phyloP scores from a whole-genome alignment of 192 early-diverging fungal genomes.

The Backusella westeae region DNA sequence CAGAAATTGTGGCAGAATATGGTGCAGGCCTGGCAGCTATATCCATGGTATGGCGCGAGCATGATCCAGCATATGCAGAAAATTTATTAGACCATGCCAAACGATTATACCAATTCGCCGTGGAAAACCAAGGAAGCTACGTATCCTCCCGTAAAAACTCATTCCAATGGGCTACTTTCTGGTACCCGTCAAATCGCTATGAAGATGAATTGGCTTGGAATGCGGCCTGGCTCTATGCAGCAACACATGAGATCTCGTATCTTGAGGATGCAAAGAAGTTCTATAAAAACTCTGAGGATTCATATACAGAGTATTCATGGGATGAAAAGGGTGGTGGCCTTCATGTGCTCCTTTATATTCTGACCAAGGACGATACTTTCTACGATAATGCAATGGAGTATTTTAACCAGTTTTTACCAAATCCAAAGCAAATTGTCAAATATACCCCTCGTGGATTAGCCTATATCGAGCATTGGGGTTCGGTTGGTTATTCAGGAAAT shows the following conservation, averaged over 20 bases:
- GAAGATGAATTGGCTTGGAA: conserved; percentile 58
- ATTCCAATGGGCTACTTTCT: conserved; percentile 37
- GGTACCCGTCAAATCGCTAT: conserved; percentile 50
- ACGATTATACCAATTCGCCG: conserved; percentile 45
- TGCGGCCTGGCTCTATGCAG: conserved; percentile 55
- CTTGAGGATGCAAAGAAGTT: conserved; percentile 42
- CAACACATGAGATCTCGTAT: conserved; percentile 47
- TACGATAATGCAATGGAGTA: conserved; percentile 36
- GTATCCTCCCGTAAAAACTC: conserved; percentile 35
- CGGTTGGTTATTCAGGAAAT: conserved; percentile 47
- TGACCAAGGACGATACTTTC: conserved; percentile 40
- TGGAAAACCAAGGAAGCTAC: conserved; percentile 32
- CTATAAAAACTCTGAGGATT: conserved; percentile 20
- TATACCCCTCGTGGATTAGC: conserved; percentile 52
- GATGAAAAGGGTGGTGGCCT: conserved; percentile 49
- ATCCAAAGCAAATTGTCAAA: conserved; percentile 35
- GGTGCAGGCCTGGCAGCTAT: conserved; percentile 55
- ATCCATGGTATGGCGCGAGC: conserved; percentile 49
- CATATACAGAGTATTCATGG: conserved; percentile 46
- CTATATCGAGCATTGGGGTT: conserved; percentile 46
- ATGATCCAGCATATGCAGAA: conserved; percentile 43
- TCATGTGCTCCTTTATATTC: conserved; percentile 41
- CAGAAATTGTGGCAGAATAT: conserved; percentile 45
- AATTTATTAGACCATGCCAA: conserved; percentile 46
- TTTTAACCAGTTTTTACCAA: conserved; percentile 36